These are phyloP conservation scores for Coemansia erecta DNA, from an alignment of 192 early-diverging fungal genomes.

Conservation along the genomic window DNA sequence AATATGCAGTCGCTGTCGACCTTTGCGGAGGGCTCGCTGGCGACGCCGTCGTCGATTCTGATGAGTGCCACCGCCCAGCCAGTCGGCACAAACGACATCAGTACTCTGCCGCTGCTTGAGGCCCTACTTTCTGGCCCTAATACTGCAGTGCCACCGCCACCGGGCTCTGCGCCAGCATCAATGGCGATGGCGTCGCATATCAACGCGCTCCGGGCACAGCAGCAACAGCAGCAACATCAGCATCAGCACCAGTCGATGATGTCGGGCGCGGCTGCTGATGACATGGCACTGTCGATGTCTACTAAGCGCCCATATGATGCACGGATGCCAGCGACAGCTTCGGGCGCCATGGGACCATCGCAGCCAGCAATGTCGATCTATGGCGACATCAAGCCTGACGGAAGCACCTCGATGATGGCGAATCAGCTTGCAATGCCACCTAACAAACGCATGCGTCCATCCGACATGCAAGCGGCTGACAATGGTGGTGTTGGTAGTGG, in stretches of 20 bases:
- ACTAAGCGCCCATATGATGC: not conserved
- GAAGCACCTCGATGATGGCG: not conserved
- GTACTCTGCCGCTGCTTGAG: constrained; percentile 42
- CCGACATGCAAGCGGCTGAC: not conserved
- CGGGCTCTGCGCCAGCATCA: constrained; percentile 25
- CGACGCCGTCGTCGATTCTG: not conserved
- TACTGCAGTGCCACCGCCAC: not conserved
- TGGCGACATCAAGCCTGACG: not conserved
- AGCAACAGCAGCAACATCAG: not conserved
- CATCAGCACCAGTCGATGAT: constrained; percentile 5
- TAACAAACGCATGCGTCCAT: constrained; percentile 31
- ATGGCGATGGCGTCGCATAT: constrained; percentile 12
- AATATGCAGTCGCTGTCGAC: constrained; percentile 7
- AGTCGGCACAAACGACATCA: constrained; percentile 13
- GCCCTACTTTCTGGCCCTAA: constrained; percentile 38
- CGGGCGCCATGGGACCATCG: not conserved
- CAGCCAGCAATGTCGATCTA: constrained; percentile 1
- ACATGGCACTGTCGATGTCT: not conserved
- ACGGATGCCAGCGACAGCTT: not conserved
- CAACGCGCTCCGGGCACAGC: not conserved
- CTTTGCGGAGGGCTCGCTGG: constrained; percentile 7
- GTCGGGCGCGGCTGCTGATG: constrained; percentile 1
- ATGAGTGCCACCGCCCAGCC: constrained; percentile 13
- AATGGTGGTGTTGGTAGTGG: not conserved
- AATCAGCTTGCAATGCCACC: constrained; percentile 2